phyloP scores from a whole-genome alignment of 352 stramenopile genomes.

The Ophiocytium majus region DNA sequence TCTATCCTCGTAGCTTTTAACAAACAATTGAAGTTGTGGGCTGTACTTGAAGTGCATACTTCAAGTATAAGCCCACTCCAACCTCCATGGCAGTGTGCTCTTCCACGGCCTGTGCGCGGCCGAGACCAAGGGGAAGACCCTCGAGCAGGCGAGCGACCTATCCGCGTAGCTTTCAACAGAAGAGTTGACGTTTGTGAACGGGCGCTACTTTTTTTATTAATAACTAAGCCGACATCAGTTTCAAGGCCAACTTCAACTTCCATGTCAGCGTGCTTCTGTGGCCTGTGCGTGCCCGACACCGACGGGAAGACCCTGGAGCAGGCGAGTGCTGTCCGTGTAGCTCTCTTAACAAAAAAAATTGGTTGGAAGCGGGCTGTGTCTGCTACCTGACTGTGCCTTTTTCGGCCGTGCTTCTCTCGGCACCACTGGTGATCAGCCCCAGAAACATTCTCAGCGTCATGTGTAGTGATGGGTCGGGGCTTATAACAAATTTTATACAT shows the following conservation, averaged over 20 bases:
- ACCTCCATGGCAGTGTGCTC: constrained; percentile 38
- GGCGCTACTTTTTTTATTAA: too few species aligned
- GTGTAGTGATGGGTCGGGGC: too few species aligned
- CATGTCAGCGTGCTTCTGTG: constrained; percentile 74
- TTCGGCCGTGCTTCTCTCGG: too few species aligned
- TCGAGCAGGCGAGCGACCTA: constrained; percentile 23
- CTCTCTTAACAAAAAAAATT: too few species aligned
- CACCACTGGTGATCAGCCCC: too few species aligned
- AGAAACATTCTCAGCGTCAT: too few species aligned
- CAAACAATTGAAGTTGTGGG: background rate
- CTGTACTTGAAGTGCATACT: background rate
- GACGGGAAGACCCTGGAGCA: constrained; percentile 60
- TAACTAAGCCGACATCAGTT: too few species aligned
- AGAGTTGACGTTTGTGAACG: too few species aligned
- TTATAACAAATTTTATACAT: too few species aligned
- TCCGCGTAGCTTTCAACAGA: background rate
- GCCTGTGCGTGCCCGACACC: constrained; percentile 67
- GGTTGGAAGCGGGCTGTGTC: too few species aligned
- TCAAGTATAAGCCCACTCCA: background rate
- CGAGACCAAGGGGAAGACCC: constrained; percentile 58
- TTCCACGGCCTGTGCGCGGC: constrained; percentile 70
- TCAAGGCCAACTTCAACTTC: too few species aligned
- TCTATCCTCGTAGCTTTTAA: background rate
- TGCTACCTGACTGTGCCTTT: too few species aligned
- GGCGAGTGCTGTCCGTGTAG: background rate